Base-by-base conservation (phyloP, 176 grass and related monocot species). In the Oryza punctata region DNA sequence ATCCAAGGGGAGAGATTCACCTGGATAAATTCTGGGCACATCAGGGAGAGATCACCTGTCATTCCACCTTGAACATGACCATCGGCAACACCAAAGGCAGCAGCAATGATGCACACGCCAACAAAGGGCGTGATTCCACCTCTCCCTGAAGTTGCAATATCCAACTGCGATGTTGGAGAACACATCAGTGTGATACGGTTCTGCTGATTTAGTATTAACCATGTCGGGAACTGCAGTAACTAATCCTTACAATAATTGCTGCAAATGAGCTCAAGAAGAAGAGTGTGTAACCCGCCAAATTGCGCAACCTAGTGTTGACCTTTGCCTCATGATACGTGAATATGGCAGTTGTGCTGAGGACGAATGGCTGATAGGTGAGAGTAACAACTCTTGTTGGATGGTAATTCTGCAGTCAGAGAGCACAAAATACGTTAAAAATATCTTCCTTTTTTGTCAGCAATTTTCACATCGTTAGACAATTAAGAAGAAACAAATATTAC, bases 281-380 rank as follows among this genome's bases (percentile, higher is more conserved):
- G 9, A 95, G 66, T 2, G n/a, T 66, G 76, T 85, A 95, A 24
- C 93, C 93, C 33, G 26, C 50, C 75, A 95, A 60, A 43, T 90
- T 95, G 38, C 87, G 82, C 12, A 6, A 9, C 81, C 93, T 91
- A n/a, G 87, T 95, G 85, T 95, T 92, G 7, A 91, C 65, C 64
- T 94, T 94, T 59, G 90, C 87, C 89, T 92, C 87, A 18, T 35
- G 38, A 82, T 90, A 92, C 6, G 90, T 73, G 5, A 90, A 84
- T 37, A 92, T 60, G 5, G 74, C 78, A 73, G 82, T 65, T 77
- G 65, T 78, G 65, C 16, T 14, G 47, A 94, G 74, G n/a, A 90
- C 93, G 65, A 94, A 90, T 10, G 93, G 93, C 75, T 92, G 93
- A 78, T 94, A 94, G 65, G 76, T 66, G 28, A 92, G 81, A 85